A percentile compares a stretch with the other conserved stretches of the same genome.
Conservation (phyloP, 2,329 filamentous ascomycete genomes). For the Taxawa tesnikishii region DNA sequence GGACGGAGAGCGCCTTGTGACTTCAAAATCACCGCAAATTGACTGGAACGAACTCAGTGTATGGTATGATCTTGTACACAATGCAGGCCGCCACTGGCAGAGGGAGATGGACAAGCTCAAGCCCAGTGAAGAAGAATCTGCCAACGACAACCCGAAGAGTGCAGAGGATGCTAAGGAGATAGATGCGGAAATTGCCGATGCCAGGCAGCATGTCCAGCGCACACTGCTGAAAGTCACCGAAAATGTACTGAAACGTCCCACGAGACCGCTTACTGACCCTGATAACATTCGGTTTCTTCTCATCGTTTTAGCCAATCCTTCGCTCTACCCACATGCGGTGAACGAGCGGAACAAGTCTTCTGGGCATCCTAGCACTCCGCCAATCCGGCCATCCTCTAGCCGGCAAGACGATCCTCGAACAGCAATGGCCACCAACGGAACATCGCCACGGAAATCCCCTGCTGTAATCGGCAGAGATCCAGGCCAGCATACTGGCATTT, state of each 20-base stretch:
- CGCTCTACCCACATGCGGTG: constrained; percentile 44
- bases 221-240: constrained; percentile 68
- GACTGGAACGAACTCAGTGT: constrained; percentile 60
- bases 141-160: constrained; percentile 34
- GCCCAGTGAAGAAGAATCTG: constrained; percentile 10
- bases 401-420: not conserved
- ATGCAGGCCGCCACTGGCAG: constrained; percentile 56
- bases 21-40: constrained; percentile 52
- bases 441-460: not conserved
- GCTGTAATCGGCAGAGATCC: constrained; percentile 25
- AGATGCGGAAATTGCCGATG: constrained; percentile 43
- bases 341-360: constrained; percentile 2
- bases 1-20: constrained; percentile 19
- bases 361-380: not conserved
- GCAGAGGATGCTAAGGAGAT: constrained; percentile 28
- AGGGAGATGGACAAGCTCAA: constrained; percentile 38
- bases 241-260: constrained; percentile 65
- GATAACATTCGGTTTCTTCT: constrained; percentile 67
- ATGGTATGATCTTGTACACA: constrained; percentile 63
- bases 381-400: not conserved
- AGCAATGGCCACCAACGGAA: not conserved
- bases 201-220: constrained; percentile 56
- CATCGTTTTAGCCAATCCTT: constrained; percentile 66
- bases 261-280: constrained; percentile 53
- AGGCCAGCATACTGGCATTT: constrained; percentile 67